Evolutionary conservation across 352 stramenopile genomes (phyloP).

Genomic region (Globisporangium megalacanthum): DNA sequence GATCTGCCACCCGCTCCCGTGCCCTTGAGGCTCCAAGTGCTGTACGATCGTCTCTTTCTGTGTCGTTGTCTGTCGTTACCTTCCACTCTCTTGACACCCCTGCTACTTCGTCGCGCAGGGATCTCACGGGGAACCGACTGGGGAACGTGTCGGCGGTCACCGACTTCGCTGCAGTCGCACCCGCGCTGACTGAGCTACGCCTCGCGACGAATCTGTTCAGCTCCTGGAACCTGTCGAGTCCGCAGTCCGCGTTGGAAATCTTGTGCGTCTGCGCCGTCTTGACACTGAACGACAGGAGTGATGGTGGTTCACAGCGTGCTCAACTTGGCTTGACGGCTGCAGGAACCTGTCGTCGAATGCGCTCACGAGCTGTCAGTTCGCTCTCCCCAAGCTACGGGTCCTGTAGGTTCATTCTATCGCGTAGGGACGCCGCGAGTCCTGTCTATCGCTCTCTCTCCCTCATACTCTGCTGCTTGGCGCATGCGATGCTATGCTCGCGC

Average conservation of each 20-base stretch:
- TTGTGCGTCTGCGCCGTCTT: conserved; percentile 5
- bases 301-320: no score
- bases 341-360: conserved; percentile 22
- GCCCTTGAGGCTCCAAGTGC: conserved; percentile 7
- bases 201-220: conserved; percentile 16
- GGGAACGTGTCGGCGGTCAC: conserved; percentile 7
- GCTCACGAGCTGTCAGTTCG: conserved; percentile 12
- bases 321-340: no score
- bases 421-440: no score
- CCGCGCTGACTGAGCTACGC: conserved; percentile 12
- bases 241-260: conserved; percentile 5
- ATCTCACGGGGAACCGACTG: conserved; percentile 18
- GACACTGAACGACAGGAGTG: no score
- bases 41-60: conserved; percentile 2
- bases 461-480: no score
- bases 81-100: not conserved
- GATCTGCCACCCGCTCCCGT: not conserved
- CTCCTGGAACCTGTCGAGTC: conserved; percentile 9
- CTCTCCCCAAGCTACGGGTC: conserved; percentile 10
- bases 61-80: no score
- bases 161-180: conserved; percentile 1
- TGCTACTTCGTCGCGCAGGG: not conserved
- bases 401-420: conserved; percentile 9
- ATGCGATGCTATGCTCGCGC: not conserved
- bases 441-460: no score